Conservation (phyloP, 495 filamentous ascomycete genomes). For the Patellaria atrata region DNA sequence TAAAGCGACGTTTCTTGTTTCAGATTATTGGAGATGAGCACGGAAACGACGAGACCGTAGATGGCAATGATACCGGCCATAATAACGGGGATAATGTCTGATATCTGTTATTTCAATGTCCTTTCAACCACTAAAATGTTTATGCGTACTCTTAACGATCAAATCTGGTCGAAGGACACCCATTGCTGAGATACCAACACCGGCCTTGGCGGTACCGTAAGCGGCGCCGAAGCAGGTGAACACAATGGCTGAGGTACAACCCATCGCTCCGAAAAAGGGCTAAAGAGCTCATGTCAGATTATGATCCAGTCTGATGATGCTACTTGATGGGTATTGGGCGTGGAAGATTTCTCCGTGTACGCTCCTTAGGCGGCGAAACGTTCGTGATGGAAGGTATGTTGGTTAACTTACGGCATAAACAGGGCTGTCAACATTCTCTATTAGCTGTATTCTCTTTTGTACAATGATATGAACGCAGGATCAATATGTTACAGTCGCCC, state of each 20-base stretch:
- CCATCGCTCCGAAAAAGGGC: slow-evolving; percentile 99
- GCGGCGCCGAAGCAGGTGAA: slow-evolving; percentile 98
- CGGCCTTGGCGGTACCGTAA: slow-evolving; percentile 98
- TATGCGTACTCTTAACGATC: slow-evolving; percentile 91
- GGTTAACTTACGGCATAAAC: slow-evolving; percentile 89
- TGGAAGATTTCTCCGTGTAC: neutral
- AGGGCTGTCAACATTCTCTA: slow-evolving; percentile 48
- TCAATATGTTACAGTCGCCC: neutral
- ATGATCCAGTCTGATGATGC: no score
- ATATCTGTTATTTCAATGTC: slow-evolving; percentile 3
- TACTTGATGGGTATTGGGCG: no score
- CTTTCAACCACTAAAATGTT: neutral
- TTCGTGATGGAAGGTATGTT: slow-evolving; percentile 4
- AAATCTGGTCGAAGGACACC: slow-evolving; percentile 94
- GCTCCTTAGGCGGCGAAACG: no score
- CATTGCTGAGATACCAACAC: slow-evolving; percentile 96
- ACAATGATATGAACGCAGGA: no score
- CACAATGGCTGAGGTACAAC: slow-evolving; percentile 94
- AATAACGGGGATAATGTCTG: slow-evolving; percentile 98
- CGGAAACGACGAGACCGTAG: slow-evolving; percentile 97
- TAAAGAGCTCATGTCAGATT: slow-evolving; percentile 31
- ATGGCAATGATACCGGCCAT: slow-evolving; percentile 99
- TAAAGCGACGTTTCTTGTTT: slow-evolving; percentile 72
- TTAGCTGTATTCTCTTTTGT: no score
- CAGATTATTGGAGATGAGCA: slow-evolving; percentile 88